phyloP scores from a whole-genome alignment of 805 yeast genomes.

The Vanderwaltozyma polyspora region DNA sequence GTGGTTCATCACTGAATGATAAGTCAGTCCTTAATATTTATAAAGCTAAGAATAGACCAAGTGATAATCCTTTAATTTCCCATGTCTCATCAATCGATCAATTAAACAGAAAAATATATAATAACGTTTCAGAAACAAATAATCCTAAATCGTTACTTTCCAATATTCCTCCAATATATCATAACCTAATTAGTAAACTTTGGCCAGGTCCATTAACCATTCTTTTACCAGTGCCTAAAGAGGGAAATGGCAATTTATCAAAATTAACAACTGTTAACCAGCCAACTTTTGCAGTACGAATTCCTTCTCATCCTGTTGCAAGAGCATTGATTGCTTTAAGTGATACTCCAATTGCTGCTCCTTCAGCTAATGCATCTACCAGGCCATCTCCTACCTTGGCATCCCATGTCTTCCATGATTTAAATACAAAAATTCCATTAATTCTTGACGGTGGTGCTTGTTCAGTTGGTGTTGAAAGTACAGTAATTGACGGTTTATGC shows the following conservation, averaged over 20 bases:
- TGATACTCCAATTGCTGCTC: constrained; percentile 91
- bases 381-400: constrained; percentile 90
- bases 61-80: constrained; percentile 88
- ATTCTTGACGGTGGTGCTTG: constrained; percentile 89
- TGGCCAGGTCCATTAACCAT: constrained; percentile 98
- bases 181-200: constrained; percentile 48
- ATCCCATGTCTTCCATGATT: constrained; percentile 69
- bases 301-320: constrained; percentile 82
- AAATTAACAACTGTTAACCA: constrained; percentile 75
- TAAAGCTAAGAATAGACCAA: constrained; percentile 83
- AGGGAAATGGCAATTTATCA: constrained; percentile 43
- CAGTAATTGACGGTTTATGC: constrained; percentile 84
- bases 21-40: constrained; percentile 68
- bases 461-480: constrained; percentile 82
- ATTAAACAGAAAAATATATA: constrained; percentile 48
- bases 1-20: constrained; percentile 72
- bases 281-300: constrained; percentile 81
- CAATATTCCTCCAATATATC: constrained; percentile 58
- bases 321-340: constrained; percentile 77
- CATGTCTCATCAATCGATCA: constrained; percentile 76
- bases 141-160: constrained; percentile 13
- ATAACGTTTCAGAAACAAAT: constrained; percentile 13
- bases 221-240: constrained; percentile 48
- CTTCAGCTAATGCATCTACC: constrained; percentile 94
- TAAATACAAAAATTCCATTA: constrained; percentile 67